Evolutionary conservation across 768 basidiomycete genomes (phyloP).

Genomic region (Hypsizygus marmoreus): DNA sequence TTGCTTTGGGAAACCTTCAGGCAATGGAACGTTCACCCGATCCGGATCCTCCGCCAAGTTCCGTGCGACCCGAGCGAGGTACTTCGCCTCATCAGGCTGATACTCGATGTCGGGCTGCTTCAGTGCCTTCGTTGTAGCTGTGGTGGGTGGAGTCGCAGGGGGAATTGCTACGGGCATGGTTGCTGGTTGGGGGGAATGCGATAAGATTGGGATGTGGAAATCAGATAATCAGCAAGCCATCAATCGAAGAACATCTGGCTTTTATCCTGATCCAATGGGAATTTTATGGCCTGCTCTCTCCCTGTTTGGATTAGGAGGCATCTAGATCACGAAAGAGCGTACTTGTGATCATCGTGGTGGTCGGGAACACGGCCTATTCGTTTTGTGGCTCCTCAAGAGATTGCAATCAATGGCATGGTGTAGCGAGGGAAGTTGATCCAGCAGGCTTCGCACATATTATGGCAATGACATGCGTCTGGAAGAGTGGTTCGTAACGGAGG

Average conservation of each 20-base stretch:
- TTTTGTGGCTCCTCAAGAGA: too few species aligned
- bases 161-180: conserved; percentile 6
- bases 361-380: too few species aligned
- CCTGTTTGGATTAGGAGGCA: not conserved
- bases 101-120: conserved; percentile 44
- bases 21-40: conserved; percentile 34
- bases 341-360: not conserved
- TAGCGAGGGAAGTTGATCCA: too few species aligned
- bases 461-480: too few species aligned
- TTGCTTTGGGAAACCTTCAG: conserved; percentile 36
- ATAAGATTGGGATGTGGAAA: not conserved
- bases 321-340: not conserved
- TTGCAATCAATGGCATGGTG: too few species aligned
- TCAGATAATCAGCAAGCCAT: conserved; percentile 1
- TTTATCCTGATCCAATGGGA: conserved; percentile 6
- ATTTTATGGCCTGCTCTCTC: not conserved
- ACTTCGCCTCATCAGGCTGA: conserved; percentile 43
- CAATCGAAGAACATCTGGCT: too few species aligned
- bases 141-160: not conserved
- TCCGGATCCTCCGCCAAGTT: conserved; percentile 39
- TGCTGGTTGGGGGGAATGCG: too few species aligned
- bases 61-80: conserved; percentile 35
- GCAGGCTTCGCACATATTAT: too few species aligned
- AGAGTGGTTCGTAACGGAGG: too few species aligned
- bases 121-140: conserved; percentile 1